Evolutionary conservation across 768 basidiomycete genomes (phyloP).

Genomic region (Antrodiella citrinella): DNA sequence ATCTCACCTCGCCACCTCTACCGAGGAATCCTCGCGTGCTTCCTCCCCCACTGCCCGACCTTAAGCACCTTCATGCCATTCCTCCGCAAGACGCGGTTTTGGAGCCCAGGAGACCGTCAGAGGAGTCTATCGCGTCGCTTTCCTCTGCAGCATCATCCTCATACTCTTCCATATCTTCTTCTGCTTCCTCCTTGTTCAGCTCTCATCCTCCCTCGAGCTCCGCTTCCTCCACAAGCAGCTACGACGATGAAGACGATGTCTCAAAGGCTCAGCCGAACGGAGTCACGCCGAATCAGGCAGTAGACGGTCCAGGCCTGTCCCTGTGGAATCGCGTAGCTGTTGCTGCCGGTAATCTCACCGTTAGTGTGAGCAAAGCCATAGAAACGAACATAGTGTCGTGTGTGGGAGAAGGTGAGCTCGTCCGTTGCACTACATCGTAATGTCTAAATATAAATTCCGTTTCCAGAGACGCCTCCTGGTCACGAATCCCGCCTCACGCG

Average conservation of each 20-base stretch:
- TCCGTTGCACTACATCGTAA: background rate
- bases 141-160: background rate
- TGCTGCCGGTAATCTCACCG: constrained; percentile 43
- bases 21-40: background rate
- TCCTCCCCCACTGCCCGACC: background rate
- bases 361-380: constrained; percentile 55
- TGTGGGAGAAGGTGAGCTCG: constrained; percentile 36
- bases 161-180: background rate
- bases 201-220: background rate
- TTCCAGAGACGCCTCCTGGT: constrained; percentile 41
- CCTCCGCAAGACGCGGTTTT: background rate
- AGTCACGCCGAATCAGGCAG: background rate
- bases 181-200: background rate
- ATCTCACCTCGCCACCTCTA: background rate
- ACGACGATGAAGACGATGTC: constrained; percentile 6
- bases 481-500: constrained; percentile 51
- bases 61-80: background rate
- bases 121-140: background rate
- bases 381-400: constrained; percentile 31
- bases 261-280: background rate
- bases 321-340: constrained; percentile 53
- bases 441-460: background rate
- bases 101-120: background rate
- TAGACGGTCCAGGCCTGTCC: constrained; percentile 32
- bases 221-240: constrained; percentile 5